Evolutionary conservation across 371 early-diverging fungal genomes (phyloP), one percentile per base, ranked within the genome.

Genomic region (Apophysomyces trapeziformis): DNA sequence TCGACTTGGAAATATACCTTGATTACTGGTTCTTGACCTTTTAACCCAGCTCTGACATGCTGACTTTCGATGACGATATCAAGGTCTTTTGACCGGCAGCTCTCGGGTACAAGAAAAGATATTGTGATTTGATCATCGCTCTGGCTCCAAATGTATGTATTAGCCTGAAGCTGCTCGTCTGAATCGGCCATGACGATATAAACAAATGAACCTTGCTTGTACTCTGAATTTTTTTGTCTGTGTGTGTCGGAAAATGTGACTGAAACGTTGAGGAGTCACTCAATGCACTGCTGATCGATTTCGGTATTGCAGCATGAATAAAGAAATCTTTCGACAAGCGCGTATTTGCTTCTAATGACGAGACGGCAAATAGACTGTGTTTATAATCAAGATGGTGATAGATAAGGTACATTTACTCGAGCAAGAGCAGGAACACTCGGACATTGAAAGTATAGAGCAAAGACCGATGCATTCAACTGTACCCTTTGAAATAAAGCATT

Each of bases 111-210:
- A 35, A 83, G 63, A 64, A 83, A 80, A 0, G 83, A 78, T 58
- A 83, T 77, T 8, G 83, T 83, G n/a, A 83, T 72, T 60, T 83
- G 83, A 61, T 83, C 83, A 21, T 56, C 65, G 38, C 72, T 80
- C 60, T 83, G 83, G 46, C 76, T 77, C 83, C 83, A 83, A 46
- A 75, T 72, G 44, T 83, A 83, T 11, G 80, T 77, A 65, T 80
- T 80, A 7, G 75, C 74, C 61, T 82, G 79, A 45, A 78, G 79
- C 32, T 79, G 76, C 37, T 79, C 79, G 67, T 82, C 74, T 57
- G 73, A 69, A 21, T 78, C 78, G 54, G 64, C 60, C 77, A 77
- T 80, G 47, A 14, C 18, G 38, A 41, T 39, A 58, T 32, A 58
- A 26, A 26, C 32, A 16, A 50, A 21, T 11, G 54, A 50, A 8